Evolutionary conservation across 2,329 filamentous ascomycete genomes (phyloP), one percentile per base, ranked within the genome.

Genomic region (Alternaria tenuissima): DNA sequence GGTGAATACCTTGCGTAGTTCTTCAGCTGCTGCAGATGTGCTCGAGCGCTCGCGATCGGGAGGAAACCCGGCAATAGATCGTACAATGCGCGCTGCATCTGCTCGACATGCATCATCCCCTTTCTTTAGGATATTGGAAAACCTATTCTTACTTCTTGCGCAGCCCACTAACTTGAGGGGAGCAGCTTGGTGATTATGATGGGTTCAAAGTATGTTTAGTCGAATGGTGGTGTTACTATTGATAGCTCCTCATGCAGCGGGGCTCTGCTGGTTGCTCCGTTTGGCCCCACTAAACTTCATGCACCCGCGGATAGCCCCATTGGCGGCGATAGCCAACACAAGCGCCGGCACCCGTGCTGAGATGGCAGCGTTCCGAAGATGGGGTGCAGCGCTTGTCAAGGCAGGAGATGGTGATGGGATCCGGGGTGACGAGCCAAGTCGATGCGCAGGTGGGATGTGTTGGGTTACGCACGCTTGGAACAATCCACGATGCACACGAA

Each of bases 161-260:
- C 53, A 57, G 57, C 46, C 57, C 20, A 48, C 22, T 26, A 14
- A 47, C 30, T 34, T n/a, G 26, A 51, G 28, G 28, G 18, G 53
- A 55, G 57, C 16, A 34, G 30, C 30, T 38, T 14, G 51, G 34
- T 30, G 34, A 28, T 59, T 26, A 34, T 46, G 57, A 56, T 30
- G 44, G 55, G 46, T 26, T 42, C 42, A 41, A 12, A 18, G 28
- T 43, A 47, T 49, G 47, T 49, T 52, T 52, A 48, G 44, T 43
- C 22, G 46, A 38, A 49, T 39, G 22, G 52, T 59, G 28, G 34
- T 54, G 58, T 61, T 60, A 57, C 65, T 66, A 66, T 64, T 63
- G 57, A 53, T 67, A 61, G 66, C 55, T 46, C 43, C 43, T 24
- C 38, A 14, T 60, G 57, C 61, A 63, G 66, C 58, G 62, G 62